Evolutionary conservation across 2,329 filamentous ascomycete genomes (phyloP), one percentile per base, ranked within the genome.

Genomic region (Alternaria gansuensis): DNA sequence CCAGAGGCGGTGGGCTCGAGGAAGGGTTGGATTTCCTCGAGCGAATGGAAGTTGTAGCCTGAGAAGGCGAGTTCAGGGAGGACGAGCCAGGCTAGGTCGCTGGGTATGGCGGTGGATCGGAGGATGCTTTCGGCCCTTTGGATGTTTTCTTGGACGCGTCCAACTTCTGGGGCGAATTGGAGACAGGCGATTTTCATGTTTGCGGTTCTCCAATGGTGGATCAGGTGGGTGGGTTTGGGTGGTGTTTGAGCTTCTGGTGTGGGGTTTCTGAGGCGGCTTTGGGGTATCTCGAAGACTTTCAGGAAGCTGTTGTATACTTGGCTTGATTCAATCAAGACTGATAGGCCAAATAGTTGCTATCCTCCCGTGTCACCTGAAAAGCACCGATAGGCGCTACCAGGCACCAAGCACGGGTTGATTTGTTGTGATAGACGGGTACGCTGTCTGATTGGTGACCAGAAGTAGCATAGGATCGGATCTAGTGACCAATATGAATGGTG

Each of bases 31-130:
- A 94, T 92, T 1, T 91, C 83, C 31, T 84, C 79, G 2, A 91
- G 75, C 0, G 88, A 90, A 40, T 85, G 83, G 79, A 93, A 94
- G 73, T 93, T 93, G 80, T 93, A 95, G 29, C 91, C 90, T 87
- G 87, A 84, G 71, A 94, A 92, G 1, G 91, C 89, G 74, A 94
- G 79, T 72, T 94, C 91, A 0, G 91, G 90, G 0, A 94, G 78
- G 0, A 94, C 86, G 0, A 95, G 80, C 29, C 93, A 82, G 70
- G 92, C 89, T 1, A 93, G 72, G 78, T 73, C 71, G 33, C 57
- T 39, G 1, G 72, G 74, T 17, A 75, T 65, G 14, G 55, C 59
- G 82, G 85, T 83, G 26, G 72, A 80, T 17, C 77, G 81, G 10
- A 94, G 78, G 4, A 93, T 82, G 0, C 82, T 77, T 64, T 93